Base-by-base conservation (phyloP, 164 flowering plant species). In the Tetracentron sinense region DNA sequence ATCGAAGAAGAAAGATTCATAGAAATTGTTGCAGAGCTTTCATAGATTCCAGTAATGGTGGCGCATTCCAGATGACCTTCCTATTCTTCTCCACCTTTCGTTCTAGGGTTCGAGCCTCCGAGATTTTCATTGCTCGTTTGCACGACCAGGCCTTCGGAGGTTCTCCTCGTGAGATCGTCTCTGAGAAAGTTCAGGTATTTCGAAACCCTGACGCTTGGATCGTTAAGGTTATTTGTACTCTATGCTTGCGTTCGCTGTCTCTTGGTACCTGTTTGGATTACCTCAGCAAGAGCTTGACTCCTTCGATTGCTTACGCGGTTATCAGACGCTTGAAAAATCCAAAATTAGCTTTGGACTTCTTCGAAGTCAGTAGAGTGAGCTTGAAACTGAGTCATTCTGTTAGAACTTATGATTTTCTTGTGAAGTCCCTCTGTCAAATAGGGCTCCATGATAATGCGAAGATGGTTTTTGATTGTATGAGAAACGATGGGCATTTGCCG, bases 361-460 rank as follows among this genome's bases (percentile, higher is more conserved):
- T 88, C 56, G 72, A 81, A 48, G 78, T 74, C 60, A 70, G 82
- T 55, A 71, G 85, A 48, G 46, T 64, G 23, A 72, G 62, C 54
- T 60, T 86, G 73, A 69, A 67, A 48, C 20, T 88, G 16, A 47
- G 49, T 51, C 93, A 84, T 72, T 70, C 69, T 14, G 51, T 69
- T 28, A 30, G 5, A 56, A 81, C 87, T 51, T 90, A 85, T 58
- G 58, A 76, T 67, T 63, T 75, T 50, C 77, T 93, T 16, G 28
- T 87, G 56, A 84, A 74, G 69, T 73, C 79, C 10, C 74, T 88
- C 4, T 84, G 86, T 68, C 64, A 69, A 28, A 47, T 47, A 66
- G 89, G 96, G 21, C 56, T 78, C 21, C 75, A 66, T 48, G 87
- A 81, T 59, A 71, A 67, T 4, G 98, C 87, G 6, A 60, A 69